These are phyloP conservation scores for Fusarium nodosum DNA, from an alignment of 2,329 filamentous ascomycete genomes.

Conservation along the genomic window DNA sequence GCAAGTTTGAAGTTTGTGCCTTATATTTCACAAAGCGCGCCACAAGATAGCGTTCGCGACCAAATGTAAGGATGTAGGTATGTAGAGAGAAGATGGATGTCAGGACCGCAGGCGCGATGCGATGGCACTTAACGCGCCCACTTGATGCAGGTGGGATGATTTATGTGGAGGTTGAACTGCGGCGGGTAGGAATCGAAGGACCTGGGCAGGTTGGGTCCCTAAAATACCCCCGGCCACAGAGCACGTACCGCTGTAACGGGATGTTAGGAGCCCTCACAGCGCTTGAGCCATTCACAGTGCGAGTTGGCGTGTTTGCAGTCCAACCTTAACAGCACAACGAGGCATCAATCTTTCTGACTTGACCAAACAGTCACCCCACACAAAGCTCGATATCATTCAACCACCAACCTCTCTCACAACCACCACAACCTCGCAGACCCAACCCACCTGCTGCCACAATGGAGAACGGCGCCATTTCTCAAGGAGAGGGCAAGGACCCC, in stretches of 20 bases:
- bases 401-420: conserved; percentile 19
- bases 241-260: conserved; percentile 34
- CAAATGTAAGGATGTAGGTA: conserved; percentile 1
- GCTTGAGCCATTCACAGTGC: conserved; percentile 42
- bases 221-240: conserved; percentile 38
- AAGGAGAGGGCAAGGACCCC: conserved; percentile 87
- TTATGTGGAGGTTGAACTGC: conserved; percentile 19
- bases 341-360: conserved; percentile 42
- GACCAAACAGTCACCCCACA: conserved; percentile 25
- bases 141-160: conserved; percentile 7
- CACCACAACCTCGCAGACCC: conserved; percentile 17
- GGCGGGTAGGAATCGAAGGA: conserved; percentile 13
- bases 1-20: conserved; percentile 14
- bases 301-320: conserved; percentile 20
- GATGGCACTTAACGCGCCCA: conserved; percentile 41
- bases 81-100: not conserved
- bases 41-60: conserved; percentile 1
- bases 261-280: conserved; percentile 38
- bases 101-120: conserved; percentile 9
- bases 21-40: conserved; percentile 4
- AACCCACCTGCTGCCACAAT: conserved; percentile 59
- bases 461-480: conserved; percentile 78
- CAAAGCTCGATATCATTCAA: conserved; percentile 33
- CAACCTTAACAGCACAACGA: conserved; percentile 44
- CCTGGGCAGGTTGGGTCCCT: conserved; percentile 13